Evolutionary conservation across 164 flowering plant species (phyloP).

Genomic region (Litsea cubeba): DNA sequence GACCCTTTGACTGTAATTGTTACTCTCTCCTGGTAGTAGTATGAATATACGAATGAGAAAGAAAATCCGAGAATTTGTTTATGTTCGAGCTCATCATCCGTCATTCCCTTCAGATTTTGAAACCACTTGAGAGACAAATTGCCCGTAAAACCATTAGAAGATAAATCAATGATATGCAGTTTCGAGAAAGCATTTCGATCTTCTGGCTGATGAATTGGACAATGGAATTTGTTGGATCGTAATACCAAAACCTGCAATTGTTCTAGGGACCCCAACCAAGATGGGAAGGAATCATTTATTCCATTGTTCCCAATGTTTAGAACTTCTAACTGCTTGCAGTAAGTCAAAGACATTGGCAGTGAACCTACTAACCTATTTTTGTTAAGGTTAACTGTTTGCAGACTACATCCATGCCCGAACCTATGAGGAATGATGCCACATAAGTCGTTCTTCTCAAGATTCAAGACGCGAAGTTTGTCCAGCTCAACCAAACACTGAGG

Average conservation of each 20-base stretch:
- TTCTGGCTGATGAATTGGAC: not conserved
- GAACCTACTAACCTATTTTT: not conserved
- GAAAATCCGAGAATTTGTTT: not conserved
- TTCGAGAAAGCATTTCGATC: not conserved
- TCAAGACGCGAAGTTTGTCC: not conserved
- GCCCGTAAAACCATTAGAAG: constrained; percentile 13
- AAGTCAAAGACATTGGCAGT: not conserved
- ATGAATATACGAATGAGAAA: not conserved
- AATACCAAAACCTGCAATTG: not conserved
- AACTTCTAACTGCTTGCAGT: not conserved
- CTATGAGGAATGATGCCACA: not conserved
- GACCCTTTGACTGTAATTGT: constrained; percentile 42
- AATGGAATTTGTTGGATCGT: not conserved
- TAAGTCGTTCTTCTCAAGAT: not conserved
- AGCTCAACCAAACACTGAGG: not conserved
- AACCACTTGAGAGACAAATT: constrained; percentile 3
- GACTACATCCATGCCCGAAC: not conserved
- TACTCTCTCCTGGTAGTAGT: constrained; percentile 42
- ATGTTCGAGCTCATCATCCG: not conserved
- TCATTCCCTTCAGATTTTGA: constrained; percentile 25
- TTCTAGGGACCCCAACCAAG: not conserved
- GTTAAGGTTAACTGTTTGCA: not conserved
- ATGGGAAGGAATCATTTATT: constrained; percentile 1
- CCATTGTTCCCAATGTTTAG: not conserved
- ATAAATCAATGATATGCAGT: constrained; percentile 18